Evolutionary conservation across 2,329 filamentous ascomycete genomes (phyloP), one percentile per base, ranked within the genome.

Genomic region (Pestalotiopsis sp.): DNA sequence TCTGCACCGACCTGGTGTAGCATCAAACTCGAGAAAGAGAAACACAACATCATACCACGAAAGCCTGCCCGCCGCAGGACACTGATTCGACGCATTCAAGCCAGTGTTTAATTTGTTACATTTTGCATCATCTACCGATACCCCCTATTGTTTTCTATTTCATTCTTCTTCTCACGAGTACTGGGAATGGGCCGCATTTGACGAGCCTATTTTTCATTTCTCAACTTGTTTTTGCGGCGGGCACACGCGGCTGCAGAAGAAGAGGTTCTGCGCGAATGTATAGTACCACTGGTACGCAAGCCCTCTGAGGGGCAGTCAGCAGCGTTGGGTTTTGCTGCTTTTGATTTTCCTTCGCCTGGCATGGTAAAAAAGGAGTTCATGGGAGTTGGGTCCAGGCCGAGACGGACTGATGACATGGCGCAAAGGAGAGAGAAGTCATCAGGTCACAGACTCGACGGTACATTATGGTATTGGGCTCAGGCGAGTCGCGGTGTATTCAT

Each of bases 91-190:
- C 56, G 14, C 31, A 12, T 66, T 57, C 45, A 57, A 57, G 23
- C 25, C n/a, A 67, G 41, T 56, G 66, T 58, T 66, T 36, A 36
- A 38, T 25, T 68, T 56, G 31, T 66, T 41, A 27, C 64, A 69
- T 72, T 74, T 72, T 72, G 64, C 68, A 75, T 69, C 69, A 73
- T 77, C 66, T 77, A 75, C 77, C 74, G 76, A 77, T 77, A 77
- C 76, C 76, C 31, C 73, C 74, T 67, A 69, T 73, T 67, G 70
- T 75, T 77, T 71, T 74, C 74, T 68, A 71, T 66, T 70, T 71
- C 68, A 69, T 70, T 64, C 72, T 66, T 52, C 45, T 68, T 72
- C 64, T 74, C 20, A 41, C 70, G 71, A 75, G 73, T 73, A 75
- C 74, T 73, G 73, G 70, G 70, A 68, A 73, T 74, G 73, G 73